Conservation (phyloP, 495 filamentous ascomycete species). For the Staphylotrichum longicolle region DNA sequence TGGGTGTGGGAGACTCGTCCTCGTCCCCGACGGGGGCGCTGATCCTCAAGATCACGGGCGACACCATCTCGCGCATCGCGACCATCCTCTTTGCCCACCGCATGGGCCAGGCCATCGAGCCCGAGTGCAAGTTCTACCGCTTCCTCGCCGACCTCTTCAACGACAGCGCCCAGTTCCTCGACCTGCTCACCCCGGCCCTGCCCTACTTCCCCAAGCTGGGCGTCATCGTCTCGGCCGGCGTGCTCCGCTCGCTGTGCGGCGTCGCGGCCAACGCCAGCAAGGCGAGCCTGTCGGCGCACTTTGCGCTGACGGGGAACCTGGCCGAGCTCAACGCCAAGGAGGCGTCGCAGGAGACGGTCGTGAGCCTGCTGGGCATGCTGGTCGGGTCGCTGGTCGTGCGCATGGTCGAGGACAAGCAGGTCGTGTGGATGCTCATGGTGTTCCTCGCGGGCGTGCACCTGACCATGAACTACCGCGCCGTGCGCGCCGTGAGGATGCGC, state of each 20-base stretch:
- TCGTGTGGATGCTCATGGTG: slow-evolving; percentile 75
- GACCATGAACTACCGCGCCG: slow-evolving; percentile 78
- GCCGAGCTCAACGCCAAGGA: slow-evolving; percentile 96
- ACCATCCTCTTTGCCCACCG: slow-evolving; percentile 89
- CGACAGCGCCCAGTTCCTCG: slow-evolving; percentile 83
- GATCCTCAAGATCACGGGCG: slow-evolving; percentile 81
- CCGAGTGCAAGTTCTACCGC: slow-evolving; percentile 92
- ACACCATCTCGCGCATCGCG: slow-evolving; percentile 77
- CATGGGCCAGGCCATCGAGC: slow-evolving; percentile 82
- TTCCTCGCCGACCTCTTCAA: slow-evolving; percentile 91
- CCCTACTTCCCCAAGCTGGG: slow-evolving; percentile 64
- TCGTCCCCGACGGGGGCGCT: slow-evolving; percentile 86
- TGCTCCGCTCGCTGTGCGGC: slow-evolving; percentile 80
- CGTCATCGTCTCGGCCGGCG: slow-evolving; percentile 70
- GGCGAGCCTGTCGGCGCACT: slow-evolving; percentile 87
- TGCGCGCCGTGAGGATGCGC: slow-evolving; percentile 76
- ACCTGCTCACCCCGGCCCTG: slow-evolving; percentile 79
- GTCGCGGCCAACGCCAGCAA: slow-evolving; percentile 88
- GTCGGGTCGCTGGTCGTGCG: slow-evolving; percentile 79
- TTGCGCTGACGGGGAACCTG: slow-evolving; percentile 82
- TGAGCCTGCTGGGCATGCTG: slow-evolving; percentile 87
- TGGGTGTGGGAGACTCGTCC: slow-evolving; percentile 84
- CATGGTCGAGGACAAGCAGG: slow-evolving; percentile 62
- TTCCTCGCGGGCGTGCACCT: slow-evolving; percentile 72
- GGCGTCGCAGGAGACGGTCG: slow-evolving; percentile 92